These are phyloP conservation scores for Agapanthus africanus DNA, from an alignment of 106 monocot species.

Conservation along the genomic window DNA sequence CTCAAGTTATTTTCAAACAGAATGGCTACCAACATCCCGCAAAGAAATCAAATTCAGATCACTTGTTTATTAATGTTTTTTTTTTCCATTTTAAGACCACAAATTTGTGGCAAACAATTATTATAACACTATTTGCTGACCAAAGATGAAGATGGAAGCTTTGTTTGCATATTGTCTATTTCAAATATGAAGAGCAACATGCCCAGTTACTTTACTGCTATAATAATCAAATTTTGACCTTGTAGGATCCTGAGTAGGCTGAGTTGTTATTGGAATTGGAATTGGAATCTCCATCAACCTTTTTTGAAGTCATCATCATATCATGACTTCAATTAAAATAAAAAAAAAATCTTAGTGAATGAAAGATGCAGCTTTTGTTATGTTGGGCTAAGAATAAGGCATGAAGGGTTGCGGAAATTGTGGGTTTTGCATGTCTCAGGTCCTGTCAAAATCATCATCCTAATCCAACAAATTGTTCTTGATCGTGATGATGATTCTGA, in stretches of 20 bases:
- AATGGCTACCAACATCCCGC: too few species aligned
- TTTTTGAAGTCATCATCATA: constrained; percentile 2
- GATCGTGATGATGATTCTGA: background rate
- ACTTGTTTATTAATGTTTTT: background rate
- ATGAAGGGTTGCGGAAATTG: background rate
- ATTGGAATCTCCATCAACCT: background rate
- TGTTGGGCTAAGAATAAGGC: background rate
- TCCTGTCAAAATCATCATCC: background rate
- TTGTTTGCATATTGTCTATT: background rate
- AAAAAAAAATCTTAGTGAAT: too few species aligned
- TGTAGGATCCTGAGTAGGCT: too few species aligned
- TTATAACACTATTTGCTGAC: background rate
- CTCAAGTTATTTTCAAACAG: too few species aligned
- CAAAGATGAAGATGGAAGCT: background rate
- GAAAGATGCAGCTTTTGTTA: too few species aligned
- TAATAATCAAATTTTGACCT: too few species aligned
- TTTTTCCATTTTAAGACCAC: too few species aligned
- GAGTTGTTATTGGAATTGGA: too few species aligned
- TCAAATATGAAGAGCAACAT: background rate
- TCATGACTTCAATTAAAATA: background rate
- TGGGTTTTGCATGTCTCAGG: background rate
- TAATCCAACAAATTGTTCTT: background rate
- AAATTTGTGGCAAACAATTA: too few species aligned
- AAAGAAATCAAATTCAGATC: too few species aligned
- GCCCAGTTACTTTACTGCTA: too few species aligned